Percentiles rank a stretch among this genome's conserved stretches.
Evolutionary conservation across 192 early-diverging fungal species (phyloP).

Genomic region (Funneliformis mosseae): DNA sequence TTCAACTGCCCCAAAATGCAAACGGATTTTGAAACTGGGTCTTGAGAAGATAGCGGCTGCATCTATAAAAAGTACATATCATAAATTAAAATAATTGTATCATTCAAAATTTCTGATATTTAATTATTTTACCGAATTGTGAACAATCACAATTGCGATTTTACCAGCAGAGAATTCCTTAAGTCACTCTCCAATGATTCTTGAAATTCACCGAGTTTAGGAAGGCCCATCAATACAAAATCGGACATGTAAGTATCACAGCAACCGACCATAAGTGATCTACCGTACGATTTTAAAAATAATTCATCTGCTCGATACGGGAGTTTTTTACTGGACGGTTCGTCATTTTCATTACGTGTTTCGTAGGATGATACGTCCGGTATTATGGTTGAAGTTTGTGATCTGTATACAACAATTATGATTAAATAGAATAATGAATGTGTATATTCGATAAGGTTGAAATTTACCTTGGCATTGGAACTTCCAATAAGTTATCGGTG

Average conservation of each 20-base stretch:
- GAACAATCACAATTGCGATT: too few species aligned
- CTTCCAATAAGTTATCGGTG: constrained; percentile 22
- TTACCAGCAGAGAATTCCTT: constrained; percentile 44
- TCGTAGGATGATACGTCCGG: neutral
- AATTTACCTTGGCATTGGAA: constrained; percentile 30
- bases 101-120: too few species aligned
- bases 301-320: constrained; percentile 46
- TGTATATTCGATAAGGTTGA: neutral
- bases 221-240: constrained; percentile 61
- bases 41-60: constrained; percentile 27
- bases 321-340: constrained; percentile 33
- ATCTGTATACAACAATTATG: neutral
- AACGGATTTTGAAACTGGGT: constrained; percentile 8
- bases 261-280: constrained; percentile 59
- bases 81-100: too few species aligned
- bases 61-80: constrained; percentile 30
- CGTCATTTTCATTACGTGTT: neutral
- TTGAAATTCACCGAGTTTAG: constrained; percentile 46
- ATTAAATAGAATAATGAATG: neutral
- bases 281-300: constrained; percentile 59
- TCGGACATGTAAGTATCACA: constrained; percentile 57
- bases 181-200: constrained; percentile 49
- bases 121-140: too few species aligned
- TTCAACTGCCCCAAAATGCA: constrained; percentile 20
- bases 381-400: neutral